These are phyloP conservation scores for Nematodospora valgi DNA, from an alignment of 805 yeast species.

Conservation along the genomic window DNA sequence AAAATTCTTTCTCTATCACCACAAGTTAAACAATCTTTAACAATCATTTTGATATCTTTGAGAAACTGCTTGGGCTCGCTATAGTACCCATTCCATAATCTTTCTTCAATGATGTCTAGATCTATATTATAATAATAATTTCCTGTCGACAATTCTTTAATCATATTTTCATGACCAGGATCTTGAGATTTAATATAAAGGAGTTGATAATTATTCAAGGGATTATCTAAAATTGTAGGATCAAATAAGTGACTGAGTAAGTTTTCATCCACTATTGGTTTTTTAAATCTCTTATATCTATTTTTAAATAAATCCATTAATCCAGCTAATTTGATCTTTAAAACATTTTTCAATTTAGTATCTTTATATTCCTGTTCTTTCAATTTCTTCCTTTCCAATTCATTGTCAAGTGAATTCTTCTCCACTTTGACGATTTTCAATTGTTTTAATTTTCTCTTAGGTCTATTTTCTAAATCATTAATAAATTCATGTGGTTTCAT, in stretches of 20 bases:
- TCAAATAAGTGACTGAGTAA: slow-evolving; percentile 76
- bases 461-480: slow-evolving; percentile 59
- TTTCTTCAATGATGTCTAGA: slow-evolving; percentile 86
- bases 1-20: slow-evolving; percentile 82
- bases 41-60: slow-evolving; percentile 80
- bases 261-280: slow-evolving; percentile 83
- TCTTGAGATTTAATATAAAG: slow-evolving; percentile 46
- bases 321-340: slow-evolving; percentile 82
- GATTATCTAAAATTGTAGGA: slow-evolving; percentile 41
- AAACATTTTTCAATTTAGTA: slow-evolving; percentile 75
- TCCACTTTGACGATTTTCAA: slow-evolving; percentile 28
- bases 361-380: slow-evolving; percentile 62
- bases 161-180: slow-evolving; percentile 58
- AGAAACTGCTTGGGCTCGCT: slow-evolving; percentile 89
- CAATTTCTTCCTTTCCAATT: slow-evolving; percentile 39
- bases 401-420: slow-evolving; percentile 15
- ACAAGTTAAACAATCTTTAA: slow-evolving; percentile 65
- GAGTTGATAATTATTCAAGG: slow-evolving; percentile 33
- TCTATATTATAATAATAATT: slow-evolving; percentile 82
- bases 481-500: slow-evolving; percentile 69
- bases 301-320: slow-evolving; percentile 86
- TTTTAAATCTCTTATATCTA: slow-evolving; percentile 84
- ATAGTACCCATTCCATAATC: slow-evolving; percentile 95
- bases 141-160: slow-evolving; percentile 75
- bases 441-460: slow-evolving; percentile 44